phyloP scores from a whole-genome alignment of 768 basidiomycete genomes.

The Trametes villosa region DNA sequence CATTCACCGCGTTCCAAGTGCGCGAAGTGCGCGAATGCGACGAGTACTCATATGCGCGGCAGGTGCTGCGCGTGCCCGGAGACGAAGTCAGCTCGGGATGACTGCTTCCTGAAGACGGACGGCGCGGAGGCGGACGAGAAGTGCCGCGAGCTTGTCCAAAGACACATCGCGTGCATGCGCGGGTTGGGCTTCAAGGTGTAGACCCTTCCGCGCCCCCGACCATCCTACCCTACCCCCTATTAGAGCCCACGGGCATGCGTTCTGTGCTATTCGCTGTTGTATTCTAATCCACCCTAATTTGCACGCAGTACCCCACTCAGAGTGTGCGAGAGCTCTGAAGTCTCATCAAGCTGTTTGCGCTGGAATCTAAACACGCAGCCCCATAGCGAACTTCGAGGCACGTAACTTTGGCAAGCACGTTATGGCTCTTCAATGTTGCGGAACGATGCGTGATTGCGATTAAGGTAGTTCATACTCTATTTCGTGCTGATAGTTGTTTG shows the following conservation, averaged over 20 bases:
- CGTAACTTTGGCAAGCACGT: too few relatives aligned
- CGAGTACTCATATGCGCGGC: neutral
- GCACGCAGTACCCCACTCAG: neutral
- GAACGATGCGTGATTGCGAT: too few relatives aligned
- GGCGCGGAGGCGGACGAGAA: slow-evolving; percentile 68
- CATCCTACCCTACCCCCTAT: too few relatives aligned
- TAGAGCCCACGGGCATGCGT: too few relatives aligned
- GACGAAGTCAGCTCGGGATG: slow-evolving; percentile 90
- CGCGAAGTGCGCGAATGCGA: neutral
- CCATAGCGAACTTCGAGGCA: too few relatives aligned
- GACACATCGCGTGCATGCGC: slow-evolving; percentile 91
- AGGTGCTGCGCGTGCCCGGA: slow-evolving; percentile 97
- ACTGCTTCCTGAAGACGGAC: slow-evolving; percentile 86
- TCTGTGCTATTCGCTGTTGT: too few relatives aligned
- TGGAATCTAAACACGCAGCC: neutral
- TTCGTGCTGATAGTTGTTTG: too few relatives aligned
- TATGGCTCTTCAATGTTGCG: too few relatives aligned
- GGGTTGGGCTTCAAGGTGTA: slow-evolving; percentile 85
- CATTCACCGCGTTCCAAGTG: neutral
- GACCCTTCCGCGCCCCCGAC: too few relatives aligned
- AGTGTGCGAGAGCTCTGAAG: too few relatives aligned
- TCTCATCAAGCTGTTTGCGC: neutral
- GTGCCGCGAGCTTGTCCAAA: slow-evolving; percentile 79
- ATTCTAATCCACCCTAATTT: slow-evolving; percentile 12
- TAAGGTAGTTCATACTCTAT: too few relatives aligned